Evolutionary conservation across 2,329 filamentous ascomycete genomes (phyloP), one percentile per base, ranked within the genome.

Genomic region (Colletotrichum lini): DNA sequence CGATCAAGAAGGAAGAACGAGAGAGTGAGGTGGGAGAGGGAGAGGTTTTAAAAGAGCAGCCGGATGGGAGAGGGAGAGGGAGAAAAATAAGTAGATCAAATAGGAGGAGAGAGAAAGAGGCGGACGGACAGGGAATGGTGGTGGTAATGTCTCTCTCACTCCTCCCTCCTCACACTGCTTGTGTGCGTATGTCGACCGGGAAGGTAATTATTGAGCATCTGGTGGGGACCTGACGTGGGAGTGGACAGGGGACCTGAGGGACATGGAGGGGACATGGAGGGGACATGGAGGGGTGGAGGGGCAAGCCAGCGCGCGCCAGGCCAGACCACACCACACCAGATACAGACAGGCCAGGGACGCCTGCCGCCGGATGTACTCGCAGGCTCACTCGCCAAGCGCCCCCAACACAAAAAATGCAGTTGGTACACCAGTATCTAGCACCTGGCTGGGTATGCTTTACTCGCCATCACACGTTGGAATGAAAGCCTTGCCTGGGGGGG

Each of bases 1-100:
- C 58, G 68, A 18, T 69, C 58, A 72, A 47, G 53, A 26, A 38
- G 30, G 56, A 75, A 74, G 77, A 72, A 74, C 74, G 75, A 75
- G 76, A 73, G 47, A 69, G 45, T 42, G 38, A 44, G 47, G 52
- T 42, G 69, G 65, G 50, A 65, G 62, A 35, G 58, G 53, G 58
- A 35, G 50, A 47, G 35, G 47, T 54, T 59, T 72, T 64, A 56
- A 72, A 63, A 42, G 59, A 45, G 26, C 53, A 23, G 47, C 21
- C 35, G 65, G 53, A 63, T 35, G 64, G 57, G 50, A 69, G 47
- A 45, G 67, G 67, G 73, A 64, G 66, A 59, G 35, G 35, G 35
- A 38, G 35, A 73, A 53, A 68, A 73, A 62, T 65, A 57, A 67
- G 76, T 58, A 73, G 70, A 62, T 47, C 40, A 54, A 66, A 21